phyloP scores from a whole-genome alignment of 2,329 filamentous ascomycete genomes.

The Apiospora sp. region DNA sequence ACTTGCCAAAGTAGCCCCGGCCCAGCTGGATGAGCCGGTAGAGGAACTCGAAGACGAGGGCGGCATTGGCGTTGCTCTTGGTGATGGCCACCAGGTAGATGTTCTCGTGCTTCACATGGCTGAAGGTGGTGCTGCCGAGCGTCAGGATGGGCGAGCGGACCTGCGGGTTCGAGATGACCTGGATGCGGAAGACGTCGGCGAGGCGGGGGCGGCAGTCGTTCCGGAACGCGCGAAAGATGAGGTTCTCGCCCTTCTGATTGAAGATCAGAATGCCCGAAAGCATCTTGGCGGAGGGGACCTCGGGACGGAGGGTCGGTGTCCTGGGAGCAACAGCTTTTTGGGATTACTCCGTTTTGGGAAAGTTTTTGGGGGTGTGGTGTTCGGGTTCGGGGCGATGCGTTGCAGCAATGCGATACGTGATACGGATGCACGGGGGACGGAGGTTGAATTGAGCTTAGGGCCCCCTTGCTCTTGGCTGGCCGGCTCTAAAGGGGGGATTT shows the following conservation, averaged over 20 bases:
- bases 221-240: conserved; percentile 98
- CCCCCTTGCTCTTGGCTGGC: conserved; percentile 8
- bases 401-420: conserved; percentile 7
- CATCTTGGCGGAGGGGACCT: conserved; percentile 61
- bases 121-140: conserved; percentile 96
- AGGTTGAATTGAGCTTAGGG: conserved; percentile 20
- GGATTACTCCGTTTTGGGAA: background rate
- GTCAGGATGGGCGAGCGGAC: conserved; percentile 98
- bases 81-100: conserved; percentile 98
- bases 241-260: conserved; percentile 99
- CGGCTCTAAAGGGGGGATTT: conserved; percentile 19
- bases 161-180: conserved; percentile 98
- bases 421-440: conserved; percentile 19
- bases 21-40: conserved; percentile 91
- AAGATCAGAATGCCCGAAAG: conserved; percentile 97
- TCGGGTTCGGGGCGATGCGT: background rate
- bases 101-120: conserved; percentile 99
- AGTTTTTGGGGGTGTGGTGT: background rate
- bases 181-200: conserved; percentile 98
- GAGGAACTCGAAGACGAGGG: conserved; percentile 96
- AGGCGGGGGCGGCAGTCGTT: conserved; percentile 97
- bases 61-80: conserved; percentile 99
- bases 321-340: background rate
- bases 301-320: background rate
- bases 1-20: conserved; percentile 97